Percentiles rank a stretch among this genome's conserved stretches.
These are phyloP conservation scores for Populus hybrid DNA, from an alignment of 441 rosid genomes.

Conservation along the genomic window DNA sequence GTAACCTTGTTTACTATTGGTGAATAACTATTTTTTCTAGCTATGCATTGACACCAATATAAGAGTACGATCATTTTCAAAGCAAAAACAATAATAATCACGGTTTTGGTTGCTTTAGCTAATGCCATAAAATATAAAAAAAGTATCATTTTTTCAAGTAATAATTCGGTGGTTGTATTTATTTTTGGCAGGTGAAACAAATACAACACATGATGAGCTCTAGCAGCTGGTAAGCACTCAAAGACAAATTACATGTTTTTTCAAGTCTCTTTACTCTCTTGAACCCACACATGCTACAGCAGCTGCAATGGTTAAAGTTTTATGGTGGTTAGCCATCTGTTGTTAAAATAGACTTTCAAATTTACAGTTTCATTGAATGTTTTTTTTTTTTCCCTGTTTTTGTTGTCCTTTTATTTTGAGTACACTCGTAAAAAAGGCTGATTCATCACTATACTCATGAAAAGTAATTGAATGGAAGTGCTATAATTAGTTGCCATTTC, in stretches of 20 bases:
- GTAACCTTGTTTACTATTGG: background rate
- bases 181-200: constrained; percentile 25
- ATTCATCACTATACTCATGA: background rate
- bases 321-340: background rate
- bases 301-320: background rate
- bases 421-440: background rate
- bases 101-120: background rate
- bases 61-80: constrained; percentile 6
- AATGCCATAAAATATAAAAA: background rate
- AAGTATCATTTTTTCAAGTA: background rate
- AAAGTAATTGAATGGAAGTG: background rate
- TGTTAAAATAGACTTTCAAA: background rate
- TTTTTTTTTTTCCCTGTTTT: background rate
- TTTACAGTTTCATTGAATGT: background rate
- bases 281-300: background rate
- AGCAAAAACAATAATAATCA: no score
- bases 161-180: background rate
- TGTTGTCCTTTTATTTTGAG: background rate
- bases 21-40: background rate
- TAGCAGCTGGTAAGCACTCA: constrained; percentile 18
- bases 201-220: constrained; percentile 37
- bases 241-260: background rate
- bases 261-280: background rate
- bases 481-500: background rate
- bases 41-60: background rate